Conservation (phyloP, 1,284 basidiomycete genomes). For the Moniliella sp. region DNA sequence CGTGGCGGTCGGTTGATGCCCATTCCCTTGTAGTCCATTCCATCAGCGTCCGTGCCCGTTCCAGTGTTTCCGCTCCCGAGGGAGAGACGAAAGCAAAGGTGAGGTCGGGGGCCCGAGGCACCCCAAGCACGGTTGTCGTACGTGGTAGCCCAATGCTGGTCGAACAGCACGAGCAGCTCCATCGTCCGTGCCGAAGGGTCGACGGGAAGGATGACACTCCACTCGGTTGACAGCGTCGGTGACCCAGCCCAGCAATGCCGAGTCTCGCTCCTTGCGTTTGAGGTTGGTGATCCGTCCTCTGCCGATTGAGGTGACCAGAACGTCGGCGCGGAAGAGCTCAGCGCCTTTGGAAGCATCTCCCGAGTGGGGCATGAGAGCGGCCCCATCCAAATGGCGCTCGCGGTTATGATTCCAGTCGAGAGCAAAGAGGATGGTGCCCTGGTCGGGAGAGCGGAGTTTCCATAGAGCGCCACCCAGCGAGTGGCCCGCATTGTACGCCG, state of each 20-base stretch:
- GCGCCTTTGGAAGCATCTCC: slow-evolving; percentile 37
- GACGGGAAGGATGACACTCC: slow-evolving; percentile 64
- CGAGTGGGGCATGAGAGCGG: slow-evolving; percentile 40
- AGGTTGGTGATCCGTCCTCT: slow-evolving; percentile 54
- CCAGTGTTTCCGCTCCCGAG: slow-evolving; percentile 77
- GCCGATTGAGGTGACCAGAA: slow-evolving; percentile 80
- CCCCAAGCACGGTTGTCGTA: slow-evolving; percentile 44
- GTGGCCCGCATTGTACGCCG: slow-evolving; percentile 85
- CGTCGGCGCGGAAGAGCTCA: slow-evolving; percentile 27
- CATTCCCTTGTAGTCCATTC: slow-evolving; percentile 92
- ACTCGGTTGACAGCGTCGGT: slow-evolving; percentile 61
- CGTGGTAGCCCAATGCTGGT: slow-evolving; percentile 87
- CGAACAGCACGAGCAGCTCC: slow-evolving; percentile 77
- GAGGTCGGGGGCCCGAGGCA: slow-evolving; percentile 57
- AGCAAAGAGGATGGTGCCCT: slow-evolving; percentile 83
- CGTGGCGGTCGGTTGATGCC: slow-evolving; percentile 69
- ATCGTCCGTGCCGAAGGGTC: slow-evolving; percentile 80
- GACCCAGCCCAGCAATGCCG: slow-evolving; percentile 56
- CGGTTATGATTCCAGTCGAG: slow-evolving; percentile 90
- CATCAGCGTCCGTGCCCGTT: slow-evolving; percentile 86
- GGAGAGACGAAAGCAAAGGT: slow-evolving; percentile 66
- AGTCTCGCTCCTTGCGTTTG: slow-evolving; percentile 71
- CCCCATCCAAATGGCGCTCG: slow-evolving; percentile 85
- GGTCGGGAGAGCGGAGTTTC: slow-evolving; percentile 89
- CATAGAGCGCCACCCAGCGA: slow-evolving; percentile 89